Conservation (phyloP, 345 rosid species). For the Pistacia integerrima region DNA sequence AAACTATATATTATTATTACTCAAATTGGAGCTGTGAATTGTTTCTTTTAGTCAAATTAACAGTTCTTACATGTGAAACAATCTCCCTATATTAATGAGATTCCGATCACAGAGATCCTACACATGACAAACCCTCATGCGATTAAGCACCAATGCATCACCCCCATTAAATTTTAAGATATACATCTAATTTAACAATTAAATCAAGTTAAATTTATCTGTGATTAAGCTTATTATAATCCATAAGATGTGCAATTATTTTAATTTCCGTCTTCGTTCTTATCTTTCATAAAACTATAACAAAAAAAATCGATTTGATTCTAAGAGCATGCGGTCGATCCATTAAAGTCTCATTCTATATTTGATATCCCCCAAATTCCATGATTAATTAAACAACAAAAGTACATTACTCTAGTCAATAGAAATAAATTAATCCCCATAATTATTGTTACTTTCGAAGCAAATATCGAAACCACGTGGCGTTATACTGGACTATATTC, state of each 20-base stretch:
- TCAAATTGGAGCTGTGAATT: too few relatives aligned
- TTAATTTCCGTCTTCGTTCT: too few relatives aligned
- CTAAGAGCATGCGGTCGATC: not conserved
- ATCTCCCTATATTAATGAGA: too few relatives aligned
- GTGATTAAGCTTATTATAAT: not conserved
- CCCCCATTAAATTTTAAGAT: too few relatives aligned
- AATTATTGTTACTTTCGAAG: not conserved
- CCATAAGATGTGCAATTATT: too few relatives aligned
- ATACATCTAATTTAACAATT: too few relatives aligned
- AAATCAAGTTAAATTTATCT: not conserved
- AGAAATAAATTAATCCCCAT: not conserved
- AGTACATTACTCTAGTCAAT: not conserved
- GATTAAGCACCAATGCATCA: too few relatives aligned
- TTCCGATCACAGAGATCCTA: too few relatives aligned
- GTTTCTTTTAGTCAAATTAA: too few relatives aligned
- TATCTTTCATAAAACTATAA: not conserved
- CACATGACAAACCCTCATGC: too few relatives aligned
- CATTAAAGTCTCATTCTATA: not conserved
- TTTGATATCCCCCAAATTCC: not conserved
- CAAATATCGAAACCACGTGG: not conserved
- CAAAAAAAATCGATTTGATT: not conserved
- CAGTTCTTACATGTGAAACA: too few relatives aligned
- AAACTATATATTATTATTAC: too few relatives aligned
- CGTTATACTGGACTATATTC: not conserved
- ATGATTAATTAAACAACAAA: not conserved